Conservation (phyloP, 805 yeast species). For the Barnettozyma pratensis region DNA sequence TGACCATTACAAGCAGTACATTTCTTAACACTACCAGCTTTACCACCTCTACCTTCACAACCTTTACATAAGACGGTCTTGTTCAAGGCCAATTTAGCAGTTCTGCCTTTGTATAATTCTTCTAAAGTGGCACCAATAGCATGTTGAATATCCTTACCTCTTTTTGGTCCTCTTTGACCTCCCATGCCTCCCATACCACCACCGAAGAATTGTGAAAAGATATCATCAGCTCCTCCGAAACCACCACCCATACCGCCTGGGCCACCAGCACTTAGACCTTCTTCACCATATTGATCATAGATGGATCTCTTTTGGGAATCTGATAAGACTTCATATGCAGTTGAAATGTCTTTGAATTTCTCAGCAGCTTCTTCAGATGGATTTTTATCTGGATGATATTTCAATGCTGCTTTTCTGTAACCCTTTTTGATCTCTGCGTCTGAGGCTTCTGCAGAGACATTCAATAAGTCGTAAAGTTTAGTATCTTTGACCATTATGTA, state of each 20-base stretch:
- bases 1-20: constrained; percentile 87
- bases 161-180: constrained; percentile 76
- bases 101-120: constrained; percentile 91
- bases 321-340: constrained; percentile 83
- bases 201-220: constrained; percentile 81
- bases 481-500: constrained; percentile 72
- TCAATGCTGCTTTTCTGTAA: constrained; percentile 75
- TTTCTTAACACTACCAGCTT: constrained; percentile 79
- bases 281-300: constrained; percentile 89
- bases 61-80: constrained; percentile 82
- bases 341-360: constrained; percentile 85
- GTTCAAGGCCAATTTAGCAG: constrained; percentile 88
- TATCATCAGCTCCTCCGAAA: constrained; percentile 66
- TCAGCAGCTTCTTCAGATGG: constrained; percentile 90
- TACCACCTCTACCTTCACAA: constrained; percentile 97
- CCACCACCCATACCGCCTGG: constrained; percentile 66
- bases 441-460: constrained; percentile 63
- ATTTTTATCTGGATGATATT: constrained; percentile 80
- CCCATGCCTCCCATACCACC: constrained; percentile 54
- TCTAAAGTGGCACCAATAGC: constrained; percentile 80
- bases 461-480: constrained; percentile 67
- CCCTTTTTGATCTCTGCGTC: constrained; percentile 76
- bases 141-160: constrained; percentile 90
- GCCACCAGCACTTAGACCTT: constrained; percentile 81
- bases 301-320: constrained; percentile 85